phyloP scores from a whole-genome alignment of 176 grass and related monocot species.

The Aegilops sharonensis region DNA sequence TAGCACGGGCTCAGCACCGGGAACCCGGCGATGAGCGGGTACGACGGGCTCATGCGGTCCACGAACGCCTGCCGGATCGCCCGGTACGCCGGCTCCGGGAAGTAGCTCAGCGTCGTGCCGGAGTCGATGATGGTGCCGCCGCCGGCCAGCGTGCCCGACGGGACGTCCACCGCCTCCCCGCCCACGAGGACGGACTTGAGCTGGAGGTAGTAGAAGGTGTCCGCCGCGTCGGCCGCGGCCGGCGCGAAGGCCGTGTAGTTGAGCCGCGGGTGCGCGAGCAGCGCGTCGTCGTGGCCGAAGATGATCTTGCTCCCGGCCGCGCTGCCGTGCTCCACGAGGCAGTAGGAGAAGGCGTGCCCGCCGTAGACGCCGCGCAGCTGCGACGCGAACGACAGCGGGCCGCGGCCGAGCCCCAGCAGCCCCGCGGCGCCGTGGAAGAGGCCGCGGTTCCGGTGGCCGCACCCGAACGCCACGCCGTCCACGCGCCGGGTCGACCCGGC shows the following conservation, averaged over 20 bases:
- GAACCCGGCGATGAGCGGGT: conserved; percentile 53
- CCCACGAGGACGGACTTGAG: conserved; percentile 57
- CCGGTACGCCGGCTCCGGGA: conserved; percentile 72
- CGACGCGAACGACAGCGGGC: conserved; percentile 81
- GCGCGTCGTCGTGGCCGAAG: conserved; percentile 60
- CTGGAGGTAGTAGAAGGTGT: conserved; percentile 94
- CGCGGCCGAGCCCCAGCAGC: conserved; percentile 80
- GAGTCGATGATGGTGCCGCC: conserved; percentile 97
- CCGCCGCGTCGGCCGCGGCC: background rate
- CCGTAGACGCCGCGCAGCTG: conserved; percentile 73
- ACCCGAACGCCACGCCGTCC: conserved; percentile 73
- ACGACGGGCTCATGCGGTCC: conserved; percentile 32
- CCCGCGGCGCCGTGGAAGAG: conserved; percentile 96
- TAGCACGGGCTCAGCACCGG: conserved; percentile 84
- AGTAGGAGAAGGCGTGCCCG: conserved; percentile 87
- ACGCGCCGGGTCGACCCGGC: conserved; percentile 51
- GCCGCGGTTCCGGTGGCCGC: conserved; percentile 88
- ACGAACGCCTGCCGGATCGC: conserved; percentile 67
- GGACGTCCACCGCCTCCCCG: conserved; percentile 48
- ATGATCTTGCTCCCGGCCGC: conserved; percentile 70
- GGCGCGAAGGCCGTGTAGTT: conserved; percentile 82
- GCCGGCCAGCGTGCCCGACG: conserved; percentile 29
- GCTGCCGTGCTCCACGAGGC: conserved; percentile 93
- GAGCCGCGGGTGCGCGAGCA: conserved; percentile 45
- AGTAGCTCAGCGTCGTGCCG: conserved; percentile 95